phyloP scores from a whole-genome alignment of 2,329 filamentous ascomycete genomes.

The Colletotrichum lupini region DNA sequence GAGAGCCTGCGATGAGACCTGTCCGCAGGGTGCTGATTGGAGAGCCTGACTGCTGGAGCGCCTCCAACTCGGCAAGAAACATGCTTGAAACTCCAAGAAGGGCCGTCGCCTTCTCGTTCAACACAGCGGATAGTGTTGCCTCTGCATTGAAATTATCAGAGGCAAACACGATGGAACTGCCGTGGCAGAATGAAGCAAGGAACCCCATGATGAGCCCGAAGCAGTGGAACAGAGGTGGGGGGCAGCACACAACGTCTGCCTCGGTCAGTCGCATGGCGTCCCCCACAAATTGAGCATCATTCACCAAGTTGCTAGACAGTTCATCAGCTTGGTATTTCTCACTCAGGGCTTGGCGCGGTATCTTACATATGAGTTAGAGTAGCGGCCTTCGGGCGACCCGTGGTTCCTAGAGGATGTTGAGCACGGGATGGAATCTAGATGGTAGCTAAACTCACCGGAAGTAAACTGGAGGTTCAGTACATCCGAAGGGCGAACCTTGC shows the following conservation, averaged over 20 bases:
- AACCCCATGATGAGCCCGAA: neutral
- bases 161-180: neutral
- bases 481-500: slow-evolving; percentile 40
- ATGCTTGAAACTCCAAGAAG: neutral
- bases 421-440: neutral
- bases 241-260: neutral
- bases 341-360: neutral
- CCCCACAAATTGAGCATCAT: neutral
- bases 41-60: neutral
- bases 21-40: slow-evolving; percentile 47
- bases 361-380: neutral
- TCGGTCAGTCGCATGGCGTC: neutral
- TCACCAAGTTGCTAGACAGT: neutral
- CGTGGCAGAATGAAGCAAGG: neutral
- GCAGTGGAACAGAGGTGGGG: neutral
- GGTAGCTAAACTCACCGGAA: neutral
- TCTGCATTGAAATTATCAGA: neutral
- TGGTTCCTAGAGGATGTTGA: neutral
- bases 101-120: neutral
- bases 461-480: neutral
- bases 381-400: neutral
- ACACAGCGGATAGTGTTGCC: neutral
- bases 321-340: neutral
- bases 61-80: neutral
- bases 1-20: slow-evolving; percentile 74